Evolutionary conservation across 805 yeast species (phyloP).

Genomic region (Barnettozyma sp.): DNA sequence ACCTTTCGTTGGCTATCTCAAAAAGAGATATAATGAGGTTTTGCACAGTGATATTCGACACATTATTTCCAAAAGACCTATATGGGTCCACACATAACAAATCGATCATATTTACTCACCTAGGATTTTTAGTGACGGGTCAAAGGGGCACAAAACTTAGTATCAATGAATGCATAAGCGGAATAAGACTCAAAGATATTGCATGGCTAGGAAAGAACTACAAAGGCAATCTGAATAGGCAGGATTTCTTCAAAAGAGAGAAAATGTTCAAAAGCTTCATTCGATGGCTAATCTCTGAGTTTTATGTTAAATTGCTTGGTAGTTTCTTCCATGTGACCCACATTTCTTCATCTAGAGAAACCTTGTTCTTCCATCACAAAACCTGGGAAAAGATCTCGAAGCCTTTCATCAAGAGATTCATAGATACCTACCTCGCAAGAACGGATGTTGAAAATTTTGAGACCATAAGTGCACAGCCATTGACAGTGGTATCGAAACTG

Average conservation of each 20-base stretch:
- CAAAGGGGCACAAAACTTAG: slow-evolving; percentile 32
- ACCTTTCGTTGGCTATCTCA: slow-evolving; percentile 30
- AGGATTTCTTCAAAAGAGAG: slow-evolving; percentile 36
- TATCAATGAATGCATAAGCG: slow-evolving; percentile 27
- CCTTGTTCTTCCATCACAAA: slow-evolving; percentile 49
- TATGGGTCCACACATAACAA: slow-evolving; percentile 52
- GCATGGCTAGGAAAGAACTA: slow-evolving; percentile 44
- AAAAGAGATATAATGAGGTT: slow-evolving; percentile 35
- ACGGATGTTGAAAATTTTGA: slow-evolving; percentile 14
- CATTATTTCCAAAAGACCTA: slow-evolving; percentile 41
- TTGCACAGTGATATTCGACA: slow-evolving; percentile 36
- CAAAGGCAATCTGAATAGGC: slow-evolving; percentile 28
- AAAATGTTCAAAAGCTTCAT: slow-evolving; percentile 36
- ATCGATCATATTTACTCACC: slow-evolving; percentile 28
- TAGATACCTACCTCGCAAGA: slow-evolving; percentile 28
- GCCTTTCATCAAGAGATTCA: slow-evolving; percentile 39
- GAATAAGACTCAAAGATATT: slow-evolving; percentile 38
- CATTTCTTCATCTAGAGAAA: slow-evolving; percentile 32
- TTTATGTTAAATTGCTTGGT: slow-evolving; percentile 41
- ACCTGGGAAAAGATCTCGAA: slow-evolving; percentile 45
- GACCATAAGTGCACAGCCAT: slow-evolving; percentile 15
- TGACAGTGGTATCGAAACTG: slow-evolving; percentile 27
- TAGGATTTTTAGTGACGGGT: slow-evolving; percentile 34
- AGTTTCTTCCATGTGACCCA: slow-evolving; percentile 66
- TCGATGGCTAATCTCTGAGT: slow-evolving; percentile 48